Evolutionary conservation across 768 basidiomycete species (phyloP).

Genomic region (Xerocomus brunneocitrinus): DNA sequence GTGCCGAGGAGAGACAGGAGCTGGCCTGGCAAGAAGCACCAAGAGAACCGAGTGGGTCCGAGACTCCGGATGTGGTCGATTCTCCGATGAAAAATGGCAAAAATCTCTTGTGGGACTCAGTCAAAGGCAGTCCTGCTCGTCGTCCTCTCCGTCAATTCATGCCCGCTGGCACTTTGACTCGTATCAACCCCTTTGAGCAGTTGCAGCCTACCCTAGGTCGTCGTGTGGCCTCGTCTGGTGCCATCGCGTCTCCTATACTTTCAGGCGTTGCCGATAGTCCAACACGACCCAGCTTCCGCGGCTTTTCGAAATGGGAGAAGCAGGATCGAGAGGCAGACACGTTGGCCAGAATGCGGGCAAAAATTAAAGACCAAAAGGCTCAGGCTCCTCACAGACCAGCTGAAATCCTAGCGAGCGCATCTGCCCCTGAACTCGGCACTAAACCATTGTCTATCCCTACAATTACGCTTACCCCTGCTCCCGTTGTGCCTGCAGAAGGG

Average conservation of each 20-base stretch:
- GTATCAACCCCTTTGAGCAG: slow-evolving; percentile 47
- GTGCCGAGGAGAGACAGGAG: slow-evolving; percentile 55
- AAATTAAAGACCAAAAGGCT: slow-evolving; percentile 41
- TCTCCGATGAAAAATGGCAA: slow-evolving; percentile 50
- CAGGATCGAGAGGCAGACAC: slow-evolving; percentile 80
- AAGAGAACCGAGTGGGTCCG: slow-evolving; percentile 40
- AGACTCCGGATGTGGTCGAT: slow-evolving; percentile 37
- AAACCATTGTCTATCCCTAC: slow-evolving; percentile 24
- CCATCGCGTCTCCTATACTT: slow-evolving; percentile 23
- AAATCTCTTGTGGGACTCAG: slow-evolving; percentile 64
- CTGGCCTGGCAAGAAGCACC: slow-evolving; percentile 67
- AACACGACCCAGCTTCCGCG: slow-evolving; percentile 40
- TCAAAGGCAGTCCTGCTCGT: slow-evolving; percentile 40
- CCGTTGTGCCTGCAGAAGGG: slow-evolving; percentile 4
- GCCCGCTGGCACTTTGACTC: slow-evolving; percentile 39
- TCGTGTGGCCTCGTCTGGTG: slow-evolving; percentile 39
- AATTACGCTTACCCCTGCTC: slow-evolving; percentile 27
- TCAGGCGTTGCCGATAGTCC: slow-evolving; percentile 50
- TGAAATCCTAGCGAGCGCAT: slow-evolving; percentile 27
- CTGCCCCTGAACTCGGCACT: slow-evolving; percentile 20
- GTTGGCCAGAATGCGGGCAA: slow-evolving; percentile 64
- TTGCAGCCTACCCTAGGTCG: slow-evolving; percentile 36
- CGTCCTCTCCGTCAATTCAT: slow-evolving; percentile 47
- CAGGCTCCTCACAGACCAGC: slow-evolving; percentile 33
- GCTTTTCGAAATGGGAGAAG: slow-evolving; percentile 80